These are phyloP conservation scores for Rutstroemia sp. DNA, from an alignment of 2,329 filamentous ascomycete genomes.

Conservation along the genomic window DNA sequence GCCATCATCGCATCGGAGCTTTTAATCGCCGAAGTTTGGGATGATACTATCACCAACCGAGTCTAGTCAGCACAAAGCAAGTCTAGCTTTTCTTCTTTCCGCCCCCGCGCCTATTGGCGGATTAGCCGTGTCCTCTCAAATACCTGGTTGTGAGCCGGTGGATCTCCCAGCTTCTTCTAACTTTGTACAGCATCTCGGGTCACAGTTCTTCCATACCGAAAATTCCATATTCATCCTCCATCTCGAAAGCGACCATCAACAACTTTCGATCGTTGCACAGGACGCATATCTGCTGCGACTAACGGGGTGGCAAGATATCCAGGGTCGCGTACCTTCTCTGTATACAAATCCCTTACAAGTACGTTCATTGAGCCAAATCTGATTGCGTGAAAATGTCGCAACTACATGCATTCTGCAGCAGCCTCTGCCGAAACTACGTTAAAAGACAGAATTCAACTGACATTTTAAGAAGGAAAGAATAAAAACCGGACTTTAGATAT, in stretches of 20 bases:
- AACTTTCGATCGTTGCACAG: constrained; percentile 4
- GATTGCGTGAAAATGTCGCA: constrained; percentile 11
- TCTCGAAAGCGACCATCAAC: background rate
- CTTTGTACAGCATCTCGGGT: constrained; percentile 8
- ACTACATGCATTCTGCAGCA: constrained; percentile 6
- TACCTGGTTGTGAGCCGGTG: background rate
- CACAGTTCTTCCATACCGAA: constrained; percentile 12
- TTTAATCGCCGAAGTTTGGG: constrained; percentile 5
- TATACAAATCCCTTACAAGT: constrained; percentile 10
- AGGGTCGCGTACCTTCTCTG: constrained; percentile 14
- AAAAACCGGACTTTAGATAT: constrained; percentile 8
- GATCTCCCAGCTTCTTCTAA: constrained; percentile 1
- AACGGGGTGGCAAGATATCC: constrained; percentile 2
- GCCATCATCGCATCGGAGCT: background rate
- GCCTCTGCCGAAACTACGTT: background rate
- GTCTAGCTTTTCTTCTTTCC: background rate
- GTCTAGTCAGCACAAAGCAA: background rate
- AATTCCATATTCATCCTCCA: constrained; percentile 4
- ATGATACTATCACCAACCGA: background rate
- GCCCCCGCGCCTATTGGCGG: background rate
- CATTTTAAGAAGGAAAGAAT: constrained; percentile 12
- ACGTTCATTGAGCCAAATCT: constrained; percentile 23
- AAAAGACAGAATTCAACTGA: constrained; percentile 18
- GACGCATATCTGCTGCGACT: background rate
- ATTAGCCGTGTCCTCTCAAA: background rate